Evolutionary conservation across 176 grass and related monocot species (phyloP).

Genomic region (Carex littledalei): DNA sequence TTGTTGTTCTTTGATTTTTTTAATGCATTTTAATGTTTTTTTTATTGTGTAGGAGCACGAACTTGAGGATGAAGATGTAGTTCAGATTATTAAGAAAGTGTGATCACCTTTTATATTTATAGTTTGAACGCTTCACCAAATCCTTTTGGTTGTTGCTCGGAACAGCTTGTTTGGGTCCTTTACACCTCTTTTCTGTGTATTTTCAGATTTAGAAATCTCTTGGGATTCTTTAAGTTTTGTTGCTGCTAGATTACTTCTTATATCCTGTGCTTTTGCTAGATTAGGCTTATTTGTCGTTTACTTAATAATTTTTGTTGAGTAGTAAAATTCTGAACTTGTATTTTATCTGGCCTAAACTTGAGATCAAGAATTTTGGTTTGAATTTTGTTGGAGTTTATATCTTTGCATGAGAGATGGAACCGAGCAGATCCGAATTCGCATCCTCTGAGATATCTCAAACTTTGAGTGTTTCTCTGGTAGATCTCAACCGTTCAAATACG

Average conservation of each 20-base stretch:
- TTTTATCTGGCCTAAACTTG: background rate
- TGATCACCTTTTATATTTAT: conserved; percentile 14
- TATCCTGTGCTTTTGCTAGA: background rate
- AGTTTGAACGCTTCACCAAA: background rate
- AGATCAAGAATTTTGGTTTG: background rate
- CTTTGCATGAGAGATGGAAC: background rate
- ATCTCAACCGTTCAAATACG: too few relatives aligned
- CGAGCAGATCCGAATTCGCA: background rate
- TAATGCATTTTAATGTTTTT: background rate
- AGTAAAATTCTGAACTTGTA: background rate
- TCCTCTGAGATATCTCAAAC: too few relatives aligned
- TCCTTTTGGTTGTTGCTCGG: background rate
- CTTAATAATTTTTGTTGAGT: background rate
- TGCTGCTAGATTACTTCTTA: background rate
- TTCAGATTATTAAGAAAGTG: conserved; percentile 96
- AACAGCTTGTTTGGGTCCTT: background rate
- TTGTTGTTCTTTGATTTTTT: background rate
- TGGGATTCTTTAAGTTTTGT: background rate
- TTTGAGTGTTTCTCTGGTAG: too few relatives aligned
- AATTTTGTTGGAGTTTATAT: background rate
- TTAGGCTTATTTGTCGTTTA: background rate
- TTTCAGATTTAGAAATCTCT: background rate
- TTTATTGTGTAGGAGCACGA: conserved; percentile 57
- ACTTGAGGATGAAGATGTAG: conserved; percentile 96
- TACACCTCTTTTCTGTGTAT: background rate